A percentile compares a stretch with the other conserved stretches of the same genome.
Conservation (phyloP, 1,284 basidiomycete species). For the Cryptococcus sp. region DNA sequence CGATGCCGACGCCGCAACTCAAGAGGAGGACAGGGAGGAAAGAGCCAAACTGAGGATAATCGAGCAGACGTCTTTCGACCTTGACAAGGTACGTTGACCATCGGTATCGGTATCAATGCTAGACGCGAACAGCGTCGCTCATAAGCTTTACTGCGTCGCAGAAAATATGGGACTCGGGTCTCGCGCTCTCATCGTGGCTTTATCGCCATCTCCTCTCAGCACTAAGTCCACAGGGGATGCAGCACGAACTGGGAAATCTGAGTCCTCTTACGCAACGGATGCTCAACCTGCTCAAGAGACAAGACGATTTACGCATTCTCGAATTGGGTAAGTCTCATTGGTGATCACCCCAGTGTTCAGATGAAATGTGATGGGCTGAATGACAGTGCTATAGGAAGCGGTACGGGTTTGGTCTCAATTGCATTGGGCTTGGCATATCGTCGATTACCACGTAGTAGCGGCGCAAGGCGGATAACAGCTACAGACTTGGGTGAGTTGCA, state of each 20-base stretch:
- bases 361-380: constrained; percentile 3
- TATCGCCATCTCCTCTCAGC: constrained; percentile 24
- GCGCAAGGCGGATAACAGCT: constrained; percentile 36
- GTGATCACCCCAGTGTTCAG: not conserved
- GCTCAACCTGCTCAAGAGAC: constrained; percentile 18
- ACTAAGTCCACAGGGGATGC: no score
- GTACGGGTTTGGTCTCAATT: constrained; percentile 77
- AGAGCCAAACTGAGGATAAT: constrained; percentile 57
- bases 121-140: not conserved
- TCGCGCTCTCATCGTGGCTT: constrained; percentile 76
- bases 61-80: constrained; percentile 81
- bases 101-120: not conserved
- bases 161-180: constrained; percentile 92
- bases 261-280: constrained; percentile 8
- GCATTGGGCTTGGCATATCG: constrained; percentile 60
- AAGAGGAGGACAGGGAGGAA: not conserved
- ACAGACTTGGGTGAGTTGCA: constrained; percentile 70
- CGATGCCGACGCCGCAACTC: constrained; percentile 26
- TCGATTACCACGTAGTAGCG: not conserved
- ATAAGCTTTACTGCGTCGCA: constrained; percentile 40
- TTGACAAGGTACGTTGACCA: constrained; percentile 71
- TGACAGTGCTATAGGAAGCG: constrained; percentile 61
- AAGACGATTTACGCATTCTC: constrained; percentile 43
- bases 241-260: not conserved
- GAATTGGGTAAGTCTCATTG: constrained; percentile 65